These are phyloP conservation scores for Eleusine indica DNA, from an alignment of 176 grass and related monocot genomes.

Conservation along the genomic window DNA sequence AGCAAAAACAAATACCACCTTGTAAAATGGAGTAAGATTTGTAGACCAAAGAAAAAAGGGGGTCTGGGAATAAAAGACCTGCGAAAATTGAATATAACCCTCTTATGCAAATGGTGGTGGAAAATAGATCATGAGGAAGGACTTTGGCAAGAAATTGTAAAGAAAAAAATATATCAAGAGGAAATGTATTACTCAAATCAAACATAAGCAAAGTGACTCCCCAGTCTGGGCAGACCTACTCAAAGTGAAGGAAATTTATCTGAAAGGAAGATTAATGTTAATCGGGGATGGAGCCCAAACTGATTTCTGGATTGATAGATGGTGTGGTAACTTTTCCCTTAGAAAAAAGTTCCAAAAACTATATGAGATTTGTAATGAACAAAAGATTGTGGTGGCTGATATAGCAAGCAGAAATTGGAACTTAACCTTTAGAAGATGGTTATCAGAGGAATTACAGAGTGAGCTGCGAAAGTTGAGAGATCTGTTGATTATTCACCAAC, in stretches of 20 bases:
- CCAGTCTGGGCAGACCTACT: neutral
- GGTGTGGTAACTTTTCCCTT: neutral
- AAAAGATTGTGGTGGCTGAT: too few relatives aligned
- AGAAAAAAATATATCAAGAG: neutral
- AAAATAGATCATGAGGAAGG: neutral
- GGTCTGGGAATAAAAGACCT: neutral
- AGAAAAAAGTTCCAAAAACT: neutral
- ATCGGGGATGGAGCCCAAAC: too few relatives aligned
- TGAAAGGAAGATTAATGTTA: neutral
- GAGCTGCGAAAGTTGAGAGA: too few relatives aligned
- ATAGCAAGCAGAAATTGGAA: too few relatives aligned
- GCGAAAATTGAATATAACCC: neutral
- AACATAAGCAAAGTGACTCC: neutral
- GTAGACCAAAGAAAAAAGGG: neutral
- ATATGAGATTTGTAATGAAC: neutral
- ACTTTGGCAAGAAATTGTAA: neutral
- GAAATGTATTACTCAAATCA: neutral
- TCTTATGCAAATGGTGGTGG: neutral
- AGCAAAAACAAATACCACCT: too few relatives aligned
- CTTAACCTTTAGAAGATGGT: too few relatives aligned
- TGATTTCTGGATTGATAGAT: neutral
- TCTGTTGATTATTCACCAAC: too few relatives aligned
- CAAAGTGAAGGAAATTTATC: neutral
- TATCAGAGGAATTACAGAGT: too few relatives aligned
- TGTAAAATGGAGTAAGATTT: too few relatives aligned